Conservation (phyloP, 2,329 filamentous ascomycete species). For the Pseudocercospora macadamiae region DNA sequence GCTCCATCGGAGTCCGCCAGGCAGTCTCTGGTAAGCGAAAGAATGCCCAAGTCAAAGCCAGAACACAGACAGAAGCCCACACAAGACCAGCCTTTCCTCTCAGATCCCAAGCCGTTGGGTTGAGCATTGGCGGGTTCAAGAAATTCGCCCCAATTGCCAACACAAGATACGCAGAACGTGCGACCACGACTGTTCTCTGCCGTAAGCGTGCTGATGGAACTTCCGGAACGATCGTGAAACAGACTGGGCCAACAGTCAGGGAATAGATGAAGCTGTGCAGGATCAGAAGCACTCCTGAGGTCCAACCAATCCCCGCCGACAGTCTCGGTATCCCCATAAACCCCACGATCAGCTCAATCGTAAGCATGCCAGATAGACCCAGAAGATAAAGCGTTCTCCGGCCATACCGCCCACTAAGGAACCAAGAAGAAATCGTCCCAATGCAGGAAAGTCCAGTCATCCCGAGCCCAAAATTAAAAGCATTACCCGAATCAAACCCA, state of each 20-base stretch:
- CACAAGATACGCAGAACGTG: slow-evolving; percentile 29
- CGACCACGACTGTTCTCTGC: slow-evolving; percentile 33
- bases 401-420: slow-evolving; percentile 41
- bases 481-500: slow-evolving; percentile 17
- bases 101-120: slow-evolving; percentile 38
- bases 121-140: slow-evolving; percentile 29
- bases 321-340: background rate
- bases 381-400: slow-evolving; percentile 44
- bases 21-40: slow-evolving; percentile 36
- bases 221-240: slow-evolving; percentile 34
- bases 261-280: slow-evolving; percentile 24
- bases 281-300: slow-evolving; percentile 20
- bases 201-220: slow-evolving; percentile 33
- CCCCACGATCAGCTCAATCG: slow-evolving; percentile 27
- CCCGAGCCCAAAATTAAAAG: slow-evolving; percentile 43
- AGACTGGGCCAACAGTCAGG: slow-evolving; percentile 34
- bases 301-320: slow-evolving; percentile 22
- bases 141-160: background rate
- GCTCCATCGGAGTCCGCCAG: too few relatives aligned
- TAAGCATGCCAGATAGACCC: slow-evolving; percentile 27
- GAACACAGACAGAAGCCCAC: slow-evolving; percentile 33
- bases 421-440: slow-evolving; percentile 34
- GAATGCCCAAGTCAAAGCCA: slow-evolving; percentile 36
- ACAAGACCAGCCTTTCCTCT: slow-evolving; percentile 40
- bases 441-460: slow-evolving; percentile 30